Evolutionary conservation across 495 filamentous ascomycete species (phyloP).

Genomic region (Thermochaetoides thermophila): DNA sequence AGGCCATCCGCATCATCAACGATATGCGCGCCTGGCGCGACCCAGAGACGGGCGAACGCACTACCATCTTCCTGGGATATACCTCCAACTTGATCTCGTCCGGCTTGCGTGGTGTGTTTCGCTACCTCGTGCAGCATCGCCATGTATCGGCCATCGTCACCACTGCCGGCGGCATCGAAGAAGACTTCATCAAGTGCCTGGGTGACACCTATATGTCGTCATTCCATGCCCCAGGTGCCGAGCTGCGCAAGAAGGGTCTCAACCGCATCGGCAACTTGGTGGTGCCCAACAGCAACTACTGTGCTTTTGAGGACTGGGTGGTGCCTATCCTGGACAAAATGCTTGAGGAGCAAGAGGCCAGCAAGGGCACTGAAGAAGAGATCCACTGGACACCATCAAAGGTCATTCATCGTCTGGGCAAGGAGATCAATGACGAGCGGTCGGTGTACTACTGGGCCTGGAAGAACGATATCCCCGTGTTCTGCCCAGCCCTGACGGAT

Average conservation of each 20-base stretch:
- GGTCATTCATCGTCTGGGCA: constrained; percentile 71
- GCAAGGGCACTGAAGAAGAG: constrained; percentile 48
- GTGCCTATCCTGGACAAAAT: constrained; percentile 80
- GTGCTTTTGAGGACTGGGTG: constrained; percentile 93
- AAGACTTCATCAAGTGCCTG: constrained; percentile 96
- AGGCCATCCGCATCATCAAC: constrained; percentile 79
- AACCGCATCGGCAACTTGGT: constrained; percentile 93
- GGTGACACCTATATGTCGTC: constrained; percentile 83
- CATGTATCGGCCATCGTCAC: constrained; percentile 89
- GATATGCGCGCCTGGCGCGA: constrained; percentile 78
- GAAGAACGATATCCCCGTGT: constrained; percentile 86
- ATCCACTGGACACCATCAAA: constrained; percentile 83
- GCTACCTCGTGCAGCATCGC: constrained; percentile 80
- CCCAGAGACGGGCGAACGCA: constrained; percentile 52
- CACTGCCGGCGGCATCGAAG: constrained; percentile 91
- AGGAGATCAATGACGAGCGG: constrained; percentile 78
- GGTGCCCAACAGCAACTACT: constrained; percentile 96
- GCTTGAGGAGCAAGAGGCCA: constrained; percentile 82
- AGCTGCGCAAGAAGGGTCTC: constrained; percentile 64
- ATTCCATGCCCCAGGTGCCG: constrained; percentile 59
- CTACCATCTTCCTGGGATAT: constrained; percentile 93
- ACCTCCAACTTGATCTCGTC: constrained; percentile 96
- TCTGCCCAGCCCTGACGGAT: constrained; percentile 91
- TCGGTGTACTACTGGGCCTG: constrained; percentile 91
- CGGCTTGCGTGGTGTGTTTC: constrained; percentile 76